phyloP scores from a whole-genome alignment of 176 grass and related monocot species.

The Eleusine indica region DNA sequence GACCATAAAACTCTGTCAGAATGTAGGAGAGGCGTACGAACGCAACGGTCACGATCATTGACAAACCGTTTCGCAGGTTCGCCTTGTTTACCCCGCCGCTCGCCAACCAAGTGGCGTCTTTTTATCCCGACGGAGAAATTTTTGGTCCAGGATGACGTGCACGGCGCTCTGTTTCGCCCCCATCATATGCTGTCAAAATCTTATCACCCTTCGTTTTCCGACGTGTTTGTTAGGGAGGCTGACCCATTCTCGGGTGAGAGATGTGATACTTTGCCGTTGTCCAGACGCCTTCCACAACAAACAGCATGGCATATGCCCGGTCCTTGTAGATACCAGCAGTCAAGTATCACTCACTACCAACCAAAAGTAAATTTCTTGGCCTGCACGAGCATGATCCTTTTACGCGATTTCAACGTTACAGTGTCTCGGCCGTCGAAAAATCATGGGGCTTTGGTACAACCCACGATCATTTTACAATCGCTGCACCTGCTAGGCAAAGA shows the following conservation, averaged over 20 bases:
- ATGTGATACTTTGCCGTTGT: not conserved
- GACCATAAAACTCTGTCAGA: not conserved
- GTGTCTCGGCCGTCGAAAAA: no score
- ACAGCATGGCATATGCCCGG: not conserved
- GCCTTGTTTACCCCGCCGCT: constrained; percentile 5
- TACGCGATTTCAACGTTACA: no score
- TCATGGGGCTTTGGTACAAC: no score
- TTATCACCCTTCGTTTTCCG: constrained; percentile 26
- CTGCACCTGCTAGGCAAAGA: no score
- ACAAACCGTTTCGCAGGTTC: not conserved
- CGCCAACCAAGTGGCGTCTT: not conserved
- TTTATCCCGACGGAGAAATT: not conserved
- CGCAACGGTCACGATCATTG: not conserved
- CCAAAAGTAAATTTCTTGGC: no score
- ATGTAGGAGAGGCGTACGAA: not conserved
- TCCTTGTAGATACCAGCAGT: no score
- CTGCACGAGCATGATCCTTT: no score
- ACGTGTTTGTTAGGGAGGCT: not conserved
- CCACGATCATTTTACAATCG: no score
- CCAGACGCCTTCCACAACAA: not conserved
- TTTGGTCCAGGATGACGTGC: constrained; percentile 1
- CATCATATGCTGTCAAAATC: not conserved
- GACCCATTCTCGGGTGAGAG: constrained; percentile 4
- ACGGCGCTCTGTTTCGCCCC: not conserved
- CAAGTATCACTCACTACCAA: no score